phyloP scores from a whole-genome alignment of 2,329 filamentous ascomycete species.

The Sclerotinia sclerotiorum region DNA sequence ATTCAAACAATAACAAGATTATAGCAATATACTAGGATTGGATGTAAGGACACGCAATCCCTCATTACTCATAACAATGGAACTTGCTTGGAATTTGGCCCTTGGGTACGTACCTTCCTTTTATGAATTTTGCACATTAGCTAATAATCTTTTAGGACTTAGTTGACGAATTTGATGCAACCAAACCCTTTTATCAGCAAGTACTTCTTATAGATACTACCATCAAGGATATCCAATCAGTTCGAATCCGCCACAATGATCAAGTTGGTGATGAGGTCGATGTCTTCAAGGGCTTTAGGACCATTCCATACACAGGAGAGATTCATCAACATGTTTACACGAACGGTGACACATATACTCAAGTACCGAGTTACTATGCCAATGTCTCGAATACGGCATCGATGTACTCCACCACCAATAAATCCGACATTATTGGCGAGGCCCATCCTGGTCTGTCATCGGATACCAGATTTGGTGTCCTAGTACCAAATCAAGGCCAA shows the following conservation, averaged over 20 bases:
- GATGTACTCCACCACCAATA: slow-evolving; percentile 6
- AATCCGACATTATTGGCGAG: slow-evolving; percentile 10
- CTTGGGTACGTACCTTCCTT: slow-evolving; percentile 26
- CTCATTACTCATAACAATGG: slow-evolving; percentile 19
- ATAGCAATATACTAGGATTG: slow-evolving; percentile 20
- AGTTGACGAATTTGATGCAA: slow-evolving; percentile 28
- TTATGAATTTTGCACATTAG: neutral
- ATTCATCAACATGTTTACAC: neutral
- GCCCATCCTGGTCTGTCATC: slow-evolving; percentile 18
- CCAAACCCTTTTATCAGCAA: slow-evolving; percentile 30
- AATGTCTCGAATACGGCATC: slow-evolving; percentile 10
- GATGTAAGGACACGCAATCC: slow-evolving; percentile 12
- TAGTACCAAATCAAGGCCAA: neutral
- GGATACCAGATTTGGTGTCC: slow-evolving; percentile 16
- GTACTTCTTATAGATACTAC: slow-evolving; percentile 29
- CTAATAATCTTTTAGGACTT: slow-evolving; percentile 29
- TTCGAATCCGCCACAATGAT: slow-evolving; percentile 25
- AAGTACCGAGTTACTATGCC: slow-evolving; percentile 17
- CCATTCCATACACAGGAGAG: slow-evolving; percentile 8
- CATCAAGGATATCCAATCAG: slow-evolving; percentile 29
- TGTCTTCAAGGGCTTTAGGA: slow-evolving; percentile 19
- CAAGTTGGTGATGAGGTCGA: neutral
- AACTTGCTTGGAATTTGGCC: slow-evolving; percentile 21
- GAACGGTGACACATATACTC: neutral
- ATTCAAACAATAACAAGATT: neutral